Conservation (phyloP, 495 filamentous ascomycete species). For the Penicillium argentinense region DNA sequence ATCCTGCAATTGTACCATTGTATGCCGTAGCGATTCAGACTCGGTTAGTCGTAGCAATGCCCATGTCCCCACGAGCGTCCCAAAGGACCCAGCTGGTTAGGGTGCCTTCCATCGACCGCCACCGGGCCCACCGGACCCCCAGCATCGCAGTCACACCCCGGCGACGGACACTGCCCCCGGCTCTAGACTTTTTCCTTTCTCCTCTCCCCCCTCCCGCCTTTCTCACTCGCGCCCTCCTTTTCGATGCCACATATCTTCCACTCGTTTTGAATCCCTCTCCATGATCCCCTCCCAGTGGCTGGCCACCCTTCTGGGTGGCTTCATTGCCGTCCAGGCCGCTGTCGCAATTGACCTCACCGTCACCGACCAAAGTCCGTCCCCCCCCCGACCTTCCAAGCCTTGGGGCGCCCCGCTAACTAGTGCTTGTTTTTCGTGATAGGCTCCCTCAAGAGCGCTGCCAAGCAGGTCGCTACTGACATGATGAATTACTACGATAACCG, state of each 20-base stretch:
- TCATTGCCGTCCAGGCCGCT: slow-evolving; percentile 26
- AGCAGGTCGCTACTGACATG: slow-evolving; percentile 61
- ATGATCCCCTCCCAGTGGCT: slow-evolving; percentile 30
- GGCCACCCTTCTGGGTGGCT: slow-evolving; percentile 25
- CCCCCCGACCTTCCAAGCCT: not conserved
- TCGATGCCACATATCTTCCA: slow-evolving; percentile 12
- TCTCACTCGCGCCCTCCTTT: not conserved
- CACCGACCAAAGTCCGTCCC: slow-evolving; percentile 31
- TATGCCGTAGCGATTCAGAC: too few relatives aligned
- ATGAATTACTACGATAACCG: slow-evolving; percentile 66
- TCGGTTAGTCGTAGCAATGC: too few relatives aligned
- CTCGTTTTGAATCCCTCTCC: slow-evolving; percentile 14
- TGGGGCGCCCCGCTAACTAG: not conserved
- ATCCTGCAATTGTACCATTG: too few relatives aligned
- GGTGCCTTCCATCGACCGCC: too few relatives aligned
- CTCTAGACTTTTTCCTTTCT: not conserved
- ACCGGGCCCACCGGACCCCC: not conserved
- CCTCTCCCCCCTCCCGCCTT: not conserved
- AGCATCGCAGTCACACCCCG: not conserved
- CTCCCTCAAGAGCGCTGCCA: slow-evolving; percentile 61
- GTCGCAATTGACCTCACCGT: slow-evolving; percentile 35
- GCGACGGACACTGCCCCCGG: not conserved
- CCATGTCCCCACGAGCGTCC: too few relatives aligned
- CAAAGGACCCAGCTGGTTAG: too few relatives aligned
- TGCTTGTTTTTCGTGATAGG: slow-evolving; percentile 27